Conservation (phyloP, 2,329 filamentous ascomycete genomes). For the Monilinia vaccinii-corymbosi region DNA sequence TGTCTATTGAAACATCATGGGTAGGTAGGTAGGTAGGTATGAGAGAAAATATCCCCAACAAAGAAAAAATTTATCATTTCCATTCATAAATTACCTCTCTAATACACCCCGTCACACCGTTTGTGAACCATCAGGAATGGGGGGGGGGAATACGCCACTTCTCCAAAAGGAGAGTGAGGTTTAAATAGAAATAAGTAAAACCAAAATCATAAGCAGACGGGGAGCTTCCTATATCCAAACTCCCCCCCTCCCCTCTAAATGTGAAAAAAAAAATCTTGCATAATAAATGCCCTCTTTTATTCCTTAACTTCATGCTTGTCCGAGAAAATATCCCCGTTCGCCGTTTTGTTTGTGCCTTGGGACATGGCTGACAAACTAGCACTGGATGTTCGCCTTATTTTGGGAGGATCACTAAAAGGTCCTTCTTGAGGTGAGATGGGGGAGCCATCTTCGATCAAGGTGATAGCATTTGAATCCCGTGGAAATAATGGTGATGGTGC, state of each 20-base stretch:
- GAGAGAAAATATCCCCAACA: not conserved
- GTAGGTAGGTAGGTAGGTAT: not conserved
- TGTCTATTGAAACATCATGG: not conserved
- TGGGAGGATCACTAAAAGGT: conserved; percentile 50
- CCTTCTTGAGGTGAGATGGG: conserved; percentile 44
- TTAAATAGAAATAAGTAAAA: not conserved
- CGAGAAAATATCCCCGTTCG: conserved; percentile 43
- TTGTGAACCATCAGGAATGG: not conserved
- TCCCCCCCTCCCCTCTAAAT: not conserved
- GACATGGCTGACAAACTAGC: conserved; percentile 46
- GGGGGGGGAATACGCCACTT: not conserved
- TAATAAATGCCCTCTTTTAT: conserved; percentile 7
- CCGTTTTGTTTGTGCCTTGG: conserved; percentile 38
- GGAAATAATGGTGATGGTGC: conserved; percentile 11
- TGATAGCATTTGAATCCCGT: conserved; percentile 38
- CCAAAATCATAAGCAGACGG: conserved; percentile 6
- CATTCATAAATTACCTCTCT: not conserved
- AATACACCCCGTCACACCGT: not conserved
- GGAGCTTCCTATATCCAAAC: not conserved
- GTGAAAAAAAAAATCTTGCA: not conserved
- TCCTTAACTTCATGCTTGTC: conserved; percentile 50
- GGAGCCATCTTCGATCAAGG: conserved; percentile 43
- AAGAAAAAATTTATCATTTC: not conserved
- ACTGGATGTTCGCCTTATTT: conserved; percentile 31
- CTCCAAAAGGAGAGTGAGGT: not conserved